Percentiles rank a stretch among this genome's conserved stretches.
phyloP scores from a whole-genome alignment of 2,329 filamentous ascomycete genomes.

The Pseudogymnoascus sp. region DNA sequence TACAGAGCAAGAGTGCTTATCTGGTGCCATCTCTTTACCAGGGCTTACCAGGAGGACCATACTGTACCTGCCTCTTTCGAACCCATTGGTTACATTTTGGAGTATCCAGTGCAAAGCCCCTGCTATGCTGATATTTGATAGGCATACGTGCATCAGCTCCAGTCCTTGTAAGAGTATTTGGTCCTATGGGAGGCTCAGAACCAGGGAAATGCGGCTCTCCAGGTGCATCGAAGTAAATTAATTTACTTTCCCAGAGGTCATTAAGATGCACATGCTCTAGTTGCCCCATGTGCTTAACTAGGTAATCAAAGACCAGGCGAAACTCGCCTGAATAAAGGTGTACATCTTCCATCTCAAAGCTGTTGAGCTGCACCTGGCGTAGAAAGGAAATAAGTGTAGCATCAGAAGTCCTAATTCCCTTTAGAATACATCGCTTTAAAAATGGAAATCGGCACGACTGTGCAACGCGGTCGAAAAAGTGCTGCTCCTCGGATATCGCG shows the following conservation, averaged over 20 bases:
- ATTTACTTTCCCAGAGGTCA: not conserved
- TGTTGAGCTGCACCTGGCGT: not conserved
- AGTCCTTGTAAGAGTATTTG: not conserved
- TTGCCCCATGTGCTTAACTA: not conserved
- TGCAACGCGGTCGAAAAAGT: not conserved
- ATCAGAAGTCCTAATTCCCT: not conserved
- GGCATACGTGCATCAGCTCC: not conserved
- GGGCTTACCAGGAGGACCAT: not conserved
- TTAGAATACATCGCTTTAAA: not conserved
- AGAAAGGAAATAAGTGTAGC: not conserved
- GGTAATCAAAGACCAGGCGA: not conserved
- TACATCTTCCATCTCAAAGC: not conserved
- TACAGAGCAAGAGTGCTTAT: not conserved
- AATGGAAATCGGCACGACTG: not conserved
- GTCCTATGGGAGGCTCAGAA: not conserved
- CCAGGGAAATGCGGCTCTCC: not conserved
- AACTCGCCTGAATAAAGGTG: not conserved
- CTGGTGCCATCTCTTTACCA: not conserved
- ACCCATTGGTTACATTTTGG: not conserved
- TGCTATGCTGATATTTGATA: not conserved
- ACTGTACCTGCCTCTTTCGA: not conserved
- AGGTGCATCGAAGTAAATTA: not conserved
- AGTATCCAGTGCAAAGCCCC: not conserved
- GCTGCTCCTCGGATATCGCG: not conserved
- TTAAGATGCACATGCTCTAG: not conserved